Conservation (phyloP, 2,329 filamentous ascomycete species). For the Alternaria conjuncta region DNA sequence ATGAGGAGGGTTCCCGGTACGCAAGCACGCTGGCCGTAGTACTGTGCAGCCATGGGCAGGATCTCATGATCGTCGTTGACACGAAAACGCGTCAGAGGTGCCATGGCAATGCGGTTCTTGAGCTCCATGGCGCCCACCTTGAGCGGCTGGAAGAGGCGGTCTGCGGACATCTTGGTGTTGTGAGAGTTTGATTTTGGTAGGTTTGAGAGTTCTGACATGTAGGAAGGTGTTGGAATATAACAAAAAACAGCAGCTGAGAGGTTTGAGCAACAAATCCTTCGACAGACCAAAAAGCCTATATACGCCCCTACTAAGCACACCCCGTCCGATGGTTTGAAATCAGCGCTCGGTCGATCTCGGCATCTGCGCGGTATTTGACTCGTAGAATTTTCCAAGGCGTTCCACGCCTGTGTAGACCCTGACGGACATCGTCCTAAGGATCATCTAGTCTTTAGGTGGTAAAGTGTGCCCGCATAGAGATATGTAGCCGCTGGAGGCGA, state of each 20-base stretch:
- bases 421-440: neutral
- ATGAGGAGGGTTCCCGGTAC: conserved; percentile 64
- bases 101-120: conserved; percentile 46
- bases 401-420: neutral
- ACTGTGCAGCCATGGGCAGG: conserved; percentile 52
- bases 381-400: conserved; percentile 15
- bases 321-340: conserved; percentile 14
- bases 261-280: neutral
- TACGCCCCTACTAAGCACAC: conserved; percentile 1
- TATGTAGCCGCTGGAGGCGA: neutral
- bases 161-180: conserved; percentile 30
- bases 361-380: conserved; percentile 1
- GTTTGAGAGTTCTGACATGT: neutral
- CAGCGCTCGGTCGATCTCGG: conserved; percentile 20
- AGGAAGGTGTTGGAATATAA: neutral
- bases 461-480: neutral
- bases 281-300: conserved; percentile 1
- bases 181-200: neutral
- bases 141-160: conserved; percentile 45
- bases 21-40: conserved; percentile 62
- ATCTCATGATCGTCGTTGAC: conserved; percentile 58
- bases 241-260: neutral
- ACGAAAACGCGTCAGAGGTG: conserved; percentile 50
- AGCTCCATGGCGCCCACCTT: conserved; percentile 43
- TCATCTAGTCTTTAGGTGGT: neutral